Evolutionary conservation across 2,329 filamentous ascomycete species (phyloP).

Genomic region (Leptographium galeiforme): DNA sequence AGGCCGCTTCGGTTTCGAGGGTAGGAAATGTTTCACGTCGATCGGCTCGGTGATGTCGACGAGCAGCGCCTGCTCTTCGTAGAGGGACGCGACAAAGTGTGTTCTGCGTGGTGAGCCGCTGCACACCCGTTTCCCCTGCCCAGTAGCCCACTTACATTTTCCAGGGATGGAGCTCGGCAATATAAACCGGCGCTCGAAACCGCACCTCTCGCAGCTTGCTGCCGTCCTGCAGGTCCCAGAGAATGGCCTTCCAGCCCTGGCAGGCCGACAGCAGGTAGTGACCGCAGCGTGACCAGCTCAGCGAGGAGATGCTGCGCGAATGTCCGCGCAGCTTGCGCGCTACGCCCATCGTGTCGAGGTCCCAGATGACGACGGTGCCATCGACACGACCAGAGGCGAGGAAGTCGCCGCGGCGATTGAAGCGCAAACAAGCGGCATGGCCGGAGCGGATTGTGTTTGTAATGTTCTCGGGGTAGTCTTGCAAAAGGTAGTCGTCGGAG

Average conservation of each 20-base stretch:
- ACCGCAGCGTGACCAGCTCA: conserved; percentile 91
- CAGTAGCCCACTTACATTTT: conserved; percentile 54
- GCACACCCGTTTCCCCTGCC: neutral
- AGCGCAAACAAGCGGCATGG: conserved; percentile 58
- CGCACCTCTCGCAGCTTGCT: conserved; percentile 70
- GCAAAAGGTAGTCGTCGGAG: conserved; percentile 49
- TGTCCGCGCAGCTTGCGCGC: conserved; percentile 89
- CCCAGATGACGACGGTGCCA: conserved; percentile 90
- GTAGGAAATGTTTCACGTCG: conserved; percentile 62
- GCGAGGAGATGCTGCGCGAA: conserved; percentile 80
- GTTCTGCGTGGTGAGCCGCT: conserved; percentile 34
- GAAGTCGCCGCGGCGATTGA: conserved; percentile 89
- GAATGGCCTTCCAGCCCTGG: conserved; percentile 89
- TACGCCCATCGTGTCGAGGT: conserved; percentile 93
- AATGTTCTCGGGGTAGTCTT: conserved; percentile 83
- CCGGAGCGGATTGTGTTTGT: conserved; percentile 71
- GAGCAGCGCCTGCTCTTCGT: conserved; percentile 82
- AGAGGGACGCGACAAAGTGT: conserved; percentile 80
- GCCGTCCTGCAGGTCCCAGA: conserved; percentile 74
- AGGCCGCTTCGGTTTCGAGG: conserved; percentile 67
- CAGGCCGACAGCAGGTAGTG: conserved; percentile 84
- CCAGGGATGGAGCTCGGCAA: conserved; percentile 84
- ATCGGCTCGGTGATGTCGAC: conserved; percentile 63
- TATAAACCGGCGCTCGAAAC: conserved; percentile 88
- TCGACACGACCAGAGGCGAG: conserved; percentile 89